Evolutionary conservation across 345 rosid species (phyloP).

Genomic region (Eucalyptus victrix): DNA sequence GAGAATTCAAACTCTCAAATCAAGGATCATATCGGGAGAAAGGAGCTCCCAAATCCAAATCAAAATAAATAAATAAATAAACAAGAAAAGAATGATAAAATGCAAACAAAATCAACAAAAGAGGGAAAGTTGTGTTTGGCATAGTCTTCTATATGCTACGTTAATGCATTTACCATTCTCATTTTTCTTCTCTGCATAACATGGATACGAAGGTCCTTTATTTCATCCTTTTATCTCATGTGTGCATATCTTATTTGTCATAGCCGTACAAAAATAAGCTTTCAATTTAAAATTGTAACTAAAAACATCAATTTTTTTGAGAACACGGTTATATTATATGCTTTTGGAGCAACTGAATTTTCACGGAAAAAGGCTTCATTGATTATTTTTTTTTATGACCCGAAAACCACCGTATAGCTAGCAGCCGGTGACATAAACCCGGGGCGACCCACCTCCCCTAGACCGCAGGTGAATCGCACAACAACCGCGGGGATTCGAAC

Average conservation of each 20-base stretch:
- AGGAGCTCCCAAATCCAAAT: no score
- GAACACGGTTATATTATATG: neutral
- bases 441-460: no score
- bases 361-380: neutral
- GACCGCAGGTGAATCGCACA: rapidly evolving
- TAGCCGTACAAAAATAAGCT: neutral
- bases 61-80: no score
- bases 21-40: no score
- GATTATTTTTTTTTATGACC: no score
- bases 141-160: neutral
- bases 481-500: no score
- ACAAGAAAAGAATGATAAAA: no score
- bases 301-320: neutral
- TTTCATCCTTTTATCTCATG: neutral
- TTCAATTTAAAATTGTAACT: neutral
- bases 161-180: neutral
- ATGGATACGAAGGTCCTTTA: neutral
- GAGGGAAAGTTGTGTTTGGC: neutral
- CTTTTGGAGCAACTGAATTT: neutral
- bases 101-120: no score
- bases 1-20: no score
- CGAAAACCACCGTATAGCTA: rapidly evolving
- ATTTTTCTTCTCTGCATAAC: neutral
- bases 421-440: rapidly evolving
- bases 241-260: neutral